Evolutionary conservation across 192 early-diverging fungal species (phyloP), one percentile per base, ranked within the genome.

Genomic region (Podila epicladia): DNA sequence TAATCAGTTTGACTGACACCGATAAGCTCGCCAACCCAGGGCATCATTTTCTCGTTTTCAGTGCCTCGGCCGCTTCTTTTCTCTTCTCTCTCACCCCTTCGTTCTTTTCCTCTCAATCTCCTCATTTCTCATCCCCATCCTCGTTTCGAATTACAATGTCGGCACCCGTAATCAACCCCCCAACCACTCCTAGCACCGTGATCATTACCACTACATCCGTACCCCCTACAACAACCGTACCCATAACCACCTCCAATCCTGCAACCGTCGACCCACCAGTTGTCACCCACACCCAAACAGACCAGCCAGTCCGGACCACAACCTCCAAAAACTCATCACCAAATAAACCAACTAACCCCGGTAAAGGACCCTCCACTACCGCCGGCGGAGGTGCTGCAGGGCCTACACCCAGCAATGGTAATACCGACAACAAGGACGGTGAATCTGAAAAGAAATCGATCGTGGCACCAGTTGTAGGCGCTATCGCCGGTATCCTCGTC

Each of bases 401-500:
- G 41, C 41, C 41, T 45, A 45, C 13, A 12, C 41, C 63, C 9
- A 5, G 28, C 19, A 12, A 12, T 17, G 58, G 58, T 15, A 48
- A 41, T 7, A 31, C 29, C 58, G 58, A 73, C 19, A 35, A 37
- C 29, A 29, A 19, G 7, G 26, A n/a, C 22, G 37, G 29, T 26
- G 38, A 12, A 17, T 51, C 64, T 17, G 33, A 13, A 19, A 35
- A 13, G 11, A 71, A 70, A 49, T 77, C 74, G 4, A 7, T 77
- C 2, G 29, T 67, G 26, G 76, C 59, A 4, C 76, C 76, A 2
- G 45, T 80, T 0, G 33, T 80, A 49, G 76, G 76, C 41, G 71
- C 69, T 22, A 80, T 80, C 49, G 76, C 76, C 2, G 76, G 59
- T 24, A 70, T 58, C 9, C 41, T 80, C 3, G 71, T 72, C 4